phyloP scores from a whole-genome alignment of 768 basidiomycete genomes.

The Boletus tylopilopsis region DNA sequence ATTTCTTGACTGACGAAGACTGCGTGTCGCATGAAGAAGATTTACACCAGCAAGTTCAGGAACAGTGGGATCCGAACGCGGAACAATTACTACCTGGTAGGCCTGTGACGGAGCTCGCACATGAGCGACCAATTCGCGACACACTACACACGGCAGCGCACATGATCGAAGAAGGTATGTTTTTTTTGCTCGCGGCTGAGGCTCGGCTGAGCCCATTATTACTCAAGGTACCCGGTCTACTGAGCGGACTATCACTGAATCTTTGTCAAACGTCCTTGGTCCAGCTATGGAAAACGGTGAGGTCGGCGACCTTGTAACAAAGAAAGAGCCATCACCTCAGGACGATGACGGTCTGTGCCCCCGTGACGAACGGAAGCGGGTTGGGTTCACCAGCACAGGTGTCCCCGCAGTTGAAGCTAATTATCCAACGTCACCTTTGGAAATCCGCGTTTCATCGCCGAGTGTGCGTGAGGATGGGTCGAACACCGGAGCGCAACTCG shows the following conservation, averaged over 20 bases:
- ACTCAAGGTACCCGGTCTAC: slow-evolving; percentile 42
- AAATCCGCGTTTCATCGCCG: slow-evolving; percentile 25
- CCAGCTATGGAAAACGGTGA: slow-evolving; percentile 21
- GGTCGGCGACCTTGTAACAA: background rate
- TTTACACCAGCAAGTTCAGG: slow-evolving; percentile 40
- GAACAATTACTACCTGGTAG: slow-evolving; percentile 53
- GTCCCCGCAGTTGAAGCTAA: slow-evolving; percentile 75
- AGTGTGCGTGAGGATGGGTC: slow-evolving; percentile 13
- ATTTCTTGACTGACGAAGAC: slow-evolving; percentile 76
- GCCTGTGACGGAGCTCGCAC: slow-evolving; percentile 43
- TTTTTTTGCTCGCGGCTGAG: background rate
- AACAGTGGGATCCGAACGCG: slow-evolving; percentile 69
- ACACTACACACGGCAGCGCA: slow-evolving; percentile 37
- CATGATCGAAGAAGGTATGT: slow-evolving; percentile 49
- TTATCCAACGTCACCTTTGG: slow-evolving; percentile 35
- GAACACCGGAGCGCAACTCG: slow-evolving; percentile 8
- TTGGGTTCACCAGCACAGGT: slow-evolving; percentile 57
- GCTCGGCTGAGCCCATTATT: slow-evolving; percentile 5
- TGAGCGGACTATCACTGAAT: slow-evolving; percentile 36
- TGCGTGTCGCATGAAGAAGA: slow-evolving; percentile 52
- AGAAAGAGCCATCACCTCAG: slow-evolving; percentile 31
- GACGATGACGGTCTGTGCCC: slow-evolving; percentile 52
- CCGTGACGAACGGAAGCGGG: slow-evolving; percentile 45
- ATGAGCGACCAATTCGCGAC: slow-evolving; percentile 30
- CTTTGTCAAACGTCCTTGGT: slow-evolving; percentile 35